Evolutionary conservation across 2,329 filamentous ascomycete genomes (phyloP).

Genomic region (Arthrobotrys iridis): DNA sequence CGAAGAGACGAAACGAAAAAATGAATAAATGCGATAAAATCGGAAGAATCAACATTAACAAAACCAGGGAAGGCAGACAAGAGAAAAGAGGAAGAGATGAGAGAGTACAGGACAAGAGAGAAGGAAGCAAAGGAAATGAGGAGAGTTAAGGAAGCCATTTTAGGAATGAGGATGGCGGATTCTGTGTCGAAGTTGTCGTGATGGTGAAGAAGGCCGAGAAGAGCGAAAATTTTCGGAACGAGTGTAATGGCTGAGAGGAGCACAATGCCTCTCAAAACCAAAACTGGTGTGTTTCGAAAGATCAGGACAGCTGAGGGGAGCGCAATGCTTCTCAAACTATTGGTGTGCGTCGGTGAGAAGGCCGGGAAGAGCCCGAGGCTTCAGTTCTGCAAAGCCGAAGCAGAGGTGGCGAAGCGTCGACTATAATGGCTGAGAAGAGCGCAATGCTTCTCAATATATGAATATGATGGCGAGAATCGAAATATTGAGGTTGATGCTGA

Average conservation of each 20-base stretch:
- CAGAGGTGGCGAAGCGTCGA: not conserved
- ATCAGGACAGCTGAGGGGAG: not conserved
- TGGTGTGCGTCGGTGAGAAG: not conserved
- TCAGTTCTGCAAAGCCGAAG: no score
- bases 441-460: not conserved
- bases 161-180: no score
- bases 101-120: not conserved
- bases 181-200: no score
- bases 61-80: not conserved
- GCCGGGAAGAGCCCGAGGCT: no score
- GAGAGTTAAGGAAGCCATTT: conserved; percentile 6
- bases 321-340: conserved; percentile 2
- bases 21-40: not conserved
- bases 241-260: no score
- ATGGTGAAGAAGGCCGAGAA: no score
- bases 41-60: not conserved
- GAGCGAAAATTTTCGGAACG: no score
- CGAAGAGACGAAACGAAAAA: not conserved
- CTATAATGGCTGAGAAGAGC: not conserved
- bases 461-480: not conserved
- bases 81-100: not conserved
- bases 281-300: no score
- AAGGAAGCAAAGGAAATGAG: not conserved
- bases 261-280: no score
- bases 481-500: no score